Evolutionary conservation across 192 early-diverging fungal species (phyloP).

Genomic region (Coemansia sp.): DNA sequence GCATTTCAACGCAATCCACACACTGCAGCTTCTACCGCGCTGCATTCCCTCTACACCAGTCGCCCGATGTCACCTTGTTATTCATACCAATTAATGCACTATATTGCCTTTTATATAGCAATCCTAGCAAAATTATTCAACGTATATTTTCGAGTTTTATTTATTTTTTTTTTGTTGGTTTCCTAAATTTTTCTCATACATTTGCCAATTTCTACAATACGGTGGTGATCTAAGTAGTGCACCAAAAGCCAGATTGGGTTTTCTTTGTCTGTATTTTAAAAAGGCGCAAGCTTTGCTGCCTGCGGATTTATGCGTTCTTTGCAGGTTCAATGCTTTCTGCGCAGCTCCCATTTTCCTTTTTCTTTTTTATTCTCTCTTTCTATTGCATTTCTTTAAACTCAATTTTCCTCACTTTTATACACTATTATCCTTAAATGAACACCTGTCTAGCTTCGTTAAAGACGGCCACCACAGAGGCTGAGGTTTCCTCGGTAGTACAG

Average conservation of each 20-base stretch:
- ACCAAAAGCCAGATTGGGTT: neutral
- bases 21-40: too few species aligned
- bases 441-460: constrained; percentile 9
- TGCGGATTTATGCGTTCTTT: too few species aligned
- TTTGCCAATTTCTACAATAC: too few species aligned
- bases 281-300: neutral
- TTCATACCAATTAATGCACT: neutral
- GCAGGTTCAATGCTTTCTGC: neutral
- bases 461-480: constrained; percentile 3
- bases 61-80: neutral
- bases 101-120: neutral
- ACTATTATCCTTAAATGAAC: constrained; percentile 14
- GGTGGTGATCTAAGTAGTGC: neutral
- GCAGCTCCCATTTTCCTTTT: neutral
- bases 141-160: too few species aligned
- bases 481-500: constrained; percentile 14
- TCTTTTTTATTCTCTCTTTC: neutral
- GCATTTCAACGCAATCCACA: neutral
- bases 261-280: neutral
- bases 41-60: neutral
- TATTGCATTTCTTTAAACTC: neutral
- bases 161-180: too few species aligned
- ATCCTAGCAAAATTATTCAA: neutral
- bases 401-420: neutral
- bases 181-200: too few species aligned